Evolutionary conservation across 163 green algal species (phyloP), one percentile per base, ranked within the genome.

Genomic region (Chlorella variabilis): DNA sequence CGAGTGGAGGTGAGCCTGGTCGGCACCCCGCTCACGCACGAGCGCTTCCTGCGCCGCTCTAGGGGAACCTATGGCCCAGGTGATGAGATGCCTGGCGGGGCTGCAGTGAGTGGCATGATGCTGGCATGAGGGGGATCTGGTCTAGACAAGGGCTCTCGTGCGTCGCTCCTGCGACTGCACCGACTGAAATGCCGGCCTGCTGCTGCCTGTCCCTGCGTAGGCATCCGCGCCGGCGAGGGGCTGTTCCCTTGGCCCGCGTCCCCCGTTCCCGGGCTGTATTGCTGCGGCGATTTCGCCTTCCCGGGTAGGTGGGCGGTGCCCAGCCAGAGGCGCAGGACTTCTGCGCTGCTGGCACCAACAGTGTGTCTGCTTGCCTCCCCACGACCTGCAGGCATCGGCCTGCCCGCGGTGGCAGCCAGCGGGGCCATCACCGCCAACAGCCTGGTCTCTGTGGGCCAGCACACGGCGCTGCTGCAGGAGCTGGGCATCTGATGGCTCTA

Each of bases 351-450:
- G 45, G 17, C 39, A 23, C 45, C 23, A 33, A 63, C 20, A n/a
- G 20, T 29, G 54, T 2, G 20, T 2, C n/a, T 77, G 34, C 42
- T 39, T 2, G 23, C 54, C 6, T 25, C 38, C 20, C 2, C 62
- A 48, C 45, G 15, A 63, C 54, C 2, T 80, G 59, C 94, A 11
- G 94, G 94, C 49, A 97, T 98, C 63, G 94, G 94, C 25, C 92
- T 98, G 42, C 94, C 94, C 4, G 94, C 94, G 34, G 94, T 92
- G 36, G 94, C 94, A 41, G 94, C 93, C 38, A 92, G 86, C 70
- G 94, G 94, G 42, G 93, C 96, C 85, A 96, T 98, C 58, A 80
- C 82, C 21, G 94, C 94, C 45, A 98, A 98, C 87, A 93, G 86
- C 23, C 74, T 97, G 51, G 89, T 80, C 4, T 79, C 85, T 7